phyloP scores from a whole-genome alignment of 164 flowering plant species.

The Vitis cinerea region DNA sequence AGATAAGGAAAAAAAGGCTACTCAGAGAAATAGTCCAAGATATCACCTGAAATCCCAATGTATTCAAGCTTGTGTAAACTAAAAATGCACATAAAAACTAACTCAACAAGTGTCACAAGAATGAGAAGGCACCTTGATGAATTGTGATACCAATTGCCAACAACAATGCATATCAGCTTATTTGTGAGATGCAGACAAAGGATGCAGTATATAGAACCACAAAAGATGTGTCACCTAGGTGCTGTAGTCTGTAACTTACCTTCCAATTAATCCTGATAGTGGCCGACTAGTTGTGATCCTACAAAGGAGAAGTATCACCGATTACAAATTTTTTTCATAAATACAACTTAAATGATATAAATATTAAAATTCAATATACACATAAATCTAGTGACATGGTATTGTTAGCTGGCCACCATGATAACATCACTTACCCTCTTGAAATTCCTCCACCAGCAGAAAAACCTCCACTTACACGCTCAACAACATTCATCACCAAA shows the following conservation, averaged over 20 bases:
- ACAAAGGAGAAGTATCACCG: conserved; percentile 20
- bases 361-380: neutral
- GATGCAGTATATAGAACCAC: neutral
- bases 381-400: neutral
- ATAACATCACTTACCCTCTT: conserved; percentile 76
- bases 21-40: too few relatives aligned
- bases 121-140: too few relatives aligned
- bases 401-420: neutral
- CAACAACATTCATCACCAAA: conserved; percentile 85
- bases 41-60: too few relatives aligned
- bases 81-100: too few relatives aligned
- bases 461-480: conserved; percentile 93
- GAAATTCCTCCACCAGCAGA: conserved; percentile 99
- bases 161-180: too few relatives aligned
- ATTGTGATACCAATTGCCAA: too few relatives aligned
- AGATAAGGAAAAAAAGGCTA: too few relatives aligned
- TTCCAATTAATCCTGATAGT: conserved; percentile 91
- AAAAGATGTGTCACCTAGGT: neutral
- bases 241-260: conserved; percentile 40
- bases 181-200: neutral
- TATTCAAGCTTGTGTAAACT: too few relatives aligned
- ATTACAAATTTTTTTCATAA: conserved; percentile 3
- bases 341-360: neutral
- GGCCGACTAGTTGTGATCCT: conserved; percentile 93
- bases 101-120: too few relatives aligned